Percentiles rank a stretch among this genome's conserved stretches.
phyloP scores from a whole-genome alignment of 2,329 filamentous ascomycete species.

The Eutypella sp. region DNA sequence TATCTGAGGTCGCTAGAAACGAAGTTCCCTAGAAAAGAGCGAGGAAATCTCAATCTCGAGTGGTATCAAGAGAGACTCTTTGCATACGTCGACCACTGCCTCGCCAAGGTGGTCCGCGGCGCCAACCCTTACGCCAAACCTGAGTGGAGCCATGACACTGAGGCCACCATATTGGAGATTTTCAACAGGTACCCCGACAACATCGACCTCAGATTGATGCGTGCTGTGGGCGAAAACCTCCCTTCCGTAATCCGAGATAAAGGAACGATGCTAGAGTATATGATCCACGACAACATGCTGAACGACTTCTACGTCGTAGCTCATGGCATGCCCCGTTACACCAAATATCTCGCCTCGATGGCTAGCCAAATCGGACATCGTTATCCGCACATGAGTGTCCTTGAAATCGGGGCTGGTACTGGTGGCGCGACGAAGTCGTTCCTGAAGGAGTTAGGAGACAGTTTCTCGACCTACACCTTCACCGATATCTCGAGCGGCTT shows the following conservation, averaged over 20 bases:
- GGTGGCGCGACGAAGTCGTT: conserved; percentile 33
- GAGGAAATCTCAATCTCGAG: conserved; percentile 1
- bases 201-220: conserved; percentile 16
- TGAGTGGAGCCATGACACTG: conserved; percentile 7
- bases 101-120: neutral
- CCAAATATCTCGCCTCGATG: conserved; percentile 18
- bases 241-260: conserved; percentile 25
- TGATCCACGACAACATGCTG: conserved; percentile 26
- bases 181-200: conserved; percentile 1
- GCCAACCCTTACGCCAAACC: conserved; percentile 2
- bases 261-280: conserved; percentile 26
- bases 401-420: conserved; percentile 36
- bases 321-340: neutral
- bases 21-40: neutral
- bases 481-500: conserved; percentile 37
- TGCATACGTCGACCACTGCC: conserved; percentile 3
- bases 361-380: conserved; percentile 26
- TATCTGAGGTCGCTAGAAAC: neutral
- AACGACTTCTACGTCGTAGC: conserved; percentile 20
- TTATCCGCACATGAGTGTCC: conserved; percentile 28
- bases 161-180: neutral
- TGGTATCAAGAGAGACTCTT: conserved; percentile 5
- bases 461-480: conserved; percentile 35
- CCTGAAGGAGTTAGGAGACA: conserved; percentile 23
- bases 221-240: conserved; percentile 26